Percentiles rank a stretch among this genome's conserved stretches.
These are phyloP conservation scores for Globisporangium okanoganense DNA, from an alignment of 352 stramenopile species.

Conservation along the genomic window DNA sequence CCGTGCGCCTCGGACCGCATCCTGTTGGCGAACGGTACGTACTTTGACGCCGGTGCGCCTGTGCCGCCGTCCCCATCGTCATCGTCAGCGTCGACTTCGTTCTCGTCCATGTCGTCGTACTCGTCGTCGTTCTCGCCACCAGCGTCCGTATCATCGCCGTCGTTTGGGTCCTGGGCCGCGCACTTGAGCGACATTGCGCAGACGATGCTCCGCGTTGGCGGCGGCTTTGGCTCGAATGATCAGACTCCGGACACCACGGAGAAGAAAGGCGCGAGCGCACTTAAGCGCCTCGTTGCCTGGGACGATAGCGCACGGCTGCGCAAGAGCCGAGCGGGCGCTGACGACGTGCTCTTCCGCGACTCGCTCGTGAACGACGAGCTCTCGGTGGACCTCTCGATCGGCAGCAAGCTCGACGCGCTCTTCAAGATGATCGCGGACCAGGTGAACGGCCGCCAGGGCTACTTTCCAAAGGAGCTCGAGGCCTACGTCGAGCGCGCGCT, in stretches of 20 bases:
- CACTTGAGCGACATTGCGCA: constrained; percentile 73
- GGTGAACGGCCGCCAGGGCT: constrained; percentile 30
- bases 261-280: constrained; percentile 48
- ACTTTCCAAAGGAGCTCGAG: constrained; percentile 64
- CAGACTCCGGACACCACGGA: constrained; percentile 20
- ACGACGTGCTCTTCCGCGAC: constrained; percentile 64
- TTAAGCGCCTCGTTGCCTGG: constrained; percentile 64
- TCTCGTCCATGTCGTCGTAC: constrained; percentile 18
- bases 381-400: constrained; percentile 76
- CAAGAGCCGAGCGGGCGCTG: constrained; percentile 28
- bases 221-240: constrained; percentile 15
- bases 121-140: constrained; percentile 14
- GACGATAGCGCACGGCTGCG: constrained; percentile 47
- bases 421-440: constrained; percentile 88
- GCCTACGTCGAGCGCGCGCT: constrained; percentile 71
- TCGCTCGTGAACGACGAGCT: constrained; percentile 77
- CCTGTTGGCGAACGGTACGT: constrained; percentile 66
- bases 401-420: constrained; percentile 78
- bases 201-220: constrained; percentile 44
- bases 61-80: constrained; percentile 1
- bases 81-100: constrained; percentile 17
- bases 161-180: constrained; percentile 53
- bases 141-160: constrained; percentile 15
- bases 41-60: constrained; percentile 42
- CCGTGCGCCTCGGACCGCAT: constrained; percentile 71